Conservation (phyloP, 768 basidiomycete species). For the Rhodotorula paludigena region DNA sequence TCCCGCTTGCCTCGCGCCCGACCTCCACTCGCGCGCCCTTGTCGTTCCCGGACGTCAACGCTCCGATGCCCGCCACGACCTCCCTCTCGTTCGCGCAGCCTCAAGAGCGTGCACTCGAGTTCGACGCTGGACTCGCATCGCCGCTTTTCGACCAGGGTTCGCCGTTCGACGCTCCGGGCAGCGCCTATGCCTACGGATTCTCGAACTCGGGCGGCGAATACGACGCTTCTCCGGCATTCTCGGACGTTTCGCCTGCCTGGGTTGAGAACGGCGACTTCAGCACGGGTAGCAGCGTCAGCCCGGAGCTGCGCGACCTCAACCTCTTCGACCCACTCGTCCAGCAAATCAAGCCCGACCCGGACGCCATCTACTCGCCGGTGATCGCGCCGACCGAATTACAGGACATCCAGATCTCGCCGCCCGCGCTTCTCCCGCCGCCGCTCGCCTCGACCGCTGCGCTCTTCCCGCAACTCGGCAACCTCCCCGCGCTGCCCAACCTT, state of each 20-base stretch:
- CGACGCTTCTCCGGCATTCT: not conserved
- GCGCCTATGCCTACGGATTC: no score
- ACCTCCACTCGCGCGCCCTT: not conserved
- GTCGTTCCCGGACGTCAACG: not conserved
- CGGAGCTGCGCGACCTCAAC: not conserved
- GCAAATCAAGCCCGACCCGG: not conserved
- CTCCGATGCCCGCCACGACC: not conserved
- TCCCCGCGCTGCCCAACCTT: not conserved
- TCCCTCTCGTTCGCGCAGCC: not conserved
- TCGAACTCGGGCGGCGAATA: no score
- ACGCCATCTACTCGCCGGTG: constrained; percentile 1
- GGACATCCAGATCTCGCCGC: not conserved
- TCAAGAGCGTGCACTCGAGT: not conserved
- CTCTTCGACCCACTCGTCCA: not conserved
- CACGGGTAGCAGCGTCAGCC: no score
- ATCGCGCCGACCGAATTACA: not conserved
- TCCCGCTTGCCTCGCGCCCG: not conserved
- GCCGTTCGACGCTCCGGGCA: not conserved
- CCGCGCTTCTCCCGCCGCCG: not conserved
- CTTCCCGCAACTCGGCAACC: not conserved
- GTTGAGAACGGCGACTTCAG: no score
- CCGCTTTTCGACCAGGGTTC: not conserved
- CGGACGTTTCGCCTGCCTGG: not conserved
- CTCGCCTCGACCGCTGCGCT: not conserved
- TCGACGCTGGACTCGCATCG: not conserved